Evolutionary conservation across 257 asterid genomes (phyloP), one percentile per base, ranked within the genome.

Genomic region (Scutellaria galericulata): DNA sequence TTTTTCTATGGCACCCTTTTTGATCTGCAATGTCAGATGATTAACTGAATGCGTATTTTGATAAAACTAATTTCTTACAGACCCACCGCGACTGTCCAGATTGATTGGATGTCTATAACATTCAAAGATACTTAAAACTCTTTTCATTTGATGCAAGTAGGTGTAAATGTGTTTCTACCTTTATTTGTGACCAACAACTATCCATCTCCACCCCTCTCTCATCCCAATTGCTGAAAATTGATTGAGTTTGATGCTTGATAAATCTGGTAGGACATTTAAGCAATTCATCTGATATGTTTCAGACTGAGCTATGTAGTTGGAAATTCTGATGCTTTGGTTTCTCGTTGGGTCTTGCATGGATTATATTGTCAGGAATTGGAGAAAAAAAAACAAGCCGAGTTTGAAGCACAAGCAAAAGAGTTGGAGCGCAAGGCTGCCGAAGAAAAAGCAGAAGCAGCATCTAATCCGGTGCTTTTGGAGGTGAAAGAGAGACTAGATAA

Each of bases 321-420:
- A 58, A 41, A 18, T 20, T 72, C 48, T 50, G 39, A 57, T 48
- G 18, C 57, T 54, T 41, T 60, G 2, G 66, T 66, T 63, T 80
- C 52, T 66, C 10, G 14, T 5, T n/a, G 72, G 71, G 47, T 58
- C 62, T 45, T 11, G 20, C 37, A 1, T 66, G 64, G 73, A 48
- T 66, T 62, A 15, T 61, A 7, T 51, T 63, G 9, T 60, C 82
- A 91, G 99, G 98, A 85, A 75, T 50, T 85, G 46, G 97, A 88
- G 81, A 27, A 56, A 75, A 95, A 86, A 83, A 92, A 85, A 76
- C 89, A 83, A 78, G 97, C 98, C 24, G 98, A 94, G 72, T 88
- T 89, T 77, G 97, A 91, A 72, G 94, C 95, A 65, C 88, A 86
- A 71, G 89, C 91, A 27, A 90, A 88, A 85, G 96, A 88, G 85